A percentile compares a stretch with the other conserved stretches of the same genome.
Evolutionary conservation across 441 rosid species (phyloP).

Genomic region (Syzygium malaccense): DNA sequence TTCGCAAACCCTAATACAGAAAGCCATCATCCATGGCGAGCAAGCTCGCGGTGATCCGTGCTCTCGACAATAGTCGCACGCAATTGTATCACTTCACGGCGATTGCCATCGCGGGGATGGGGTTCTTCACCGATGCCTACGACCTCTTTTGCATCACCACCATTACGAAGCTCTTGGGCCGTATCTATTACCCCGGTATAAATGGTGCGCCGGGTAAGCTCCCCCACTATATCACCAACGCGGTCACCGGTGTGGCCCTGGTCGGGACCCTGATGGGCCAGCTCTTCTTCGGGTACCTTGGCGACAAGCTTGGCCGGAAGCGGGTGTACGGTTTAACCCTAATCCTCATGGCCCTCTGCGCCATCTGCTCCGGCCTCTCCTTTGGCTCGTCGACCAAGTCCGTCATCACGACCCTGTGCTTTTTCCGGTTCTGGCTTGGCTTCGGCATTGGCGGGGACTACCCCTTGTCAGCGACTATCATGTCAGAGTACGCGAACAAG

Average conservation of each 20-base stretch:
- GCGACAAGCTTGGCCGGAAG: conserved; percentile 64
- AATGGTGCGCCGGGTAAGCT: conserved; percentile 30
- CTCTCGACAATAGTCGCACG: conserved; percentile 47
- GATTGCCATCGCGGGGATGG: conserved; percentile 72
- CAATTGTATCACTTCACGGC: conserved; percentile 66
- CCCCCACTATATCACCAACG: conserved; percentile 25
- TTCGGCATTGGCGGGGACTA: conserved; percentile 83
- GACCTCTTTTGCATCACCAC: conserved; percentile 64
- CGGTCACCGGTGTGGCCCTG: conserved; percentile 54
- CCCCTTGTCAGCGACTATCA: conserved; percentile 65
- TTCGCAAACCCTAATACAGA: not conserved
- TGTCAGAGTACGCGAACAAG: conserved; percentile 73
- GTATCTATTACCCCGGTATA: conserved; percentile 44
- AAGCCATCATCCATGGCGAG: not conserved
- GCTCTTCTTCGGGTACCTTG: conserved; percentile 56
- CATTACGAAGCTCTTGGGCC: conserved; percentile 63
- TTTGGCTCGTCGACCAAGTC: conserved; percentile 32
- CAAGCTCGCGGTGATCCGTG: conserved; percentile 35
- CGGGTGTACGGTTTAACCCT: conserved; percentile 55
- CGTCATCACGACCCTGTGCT: conserved; percentile 59
- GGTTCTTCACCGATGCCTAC: conserved; percentile 73
- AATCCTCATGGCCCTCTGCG: conserved; percentile 46
- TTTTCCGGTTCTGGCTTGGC: conserved; percentile 75
- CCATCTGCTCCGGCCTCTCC: conserved; percentile 56
- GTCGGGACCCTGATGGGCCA: conserved; percentile 59